These are phyloP conservation scores for Xylariaceae sp. DNA, from an alignment of 2,329 filamentous ascomycete species.

Conservation along the genomic window DNA sequence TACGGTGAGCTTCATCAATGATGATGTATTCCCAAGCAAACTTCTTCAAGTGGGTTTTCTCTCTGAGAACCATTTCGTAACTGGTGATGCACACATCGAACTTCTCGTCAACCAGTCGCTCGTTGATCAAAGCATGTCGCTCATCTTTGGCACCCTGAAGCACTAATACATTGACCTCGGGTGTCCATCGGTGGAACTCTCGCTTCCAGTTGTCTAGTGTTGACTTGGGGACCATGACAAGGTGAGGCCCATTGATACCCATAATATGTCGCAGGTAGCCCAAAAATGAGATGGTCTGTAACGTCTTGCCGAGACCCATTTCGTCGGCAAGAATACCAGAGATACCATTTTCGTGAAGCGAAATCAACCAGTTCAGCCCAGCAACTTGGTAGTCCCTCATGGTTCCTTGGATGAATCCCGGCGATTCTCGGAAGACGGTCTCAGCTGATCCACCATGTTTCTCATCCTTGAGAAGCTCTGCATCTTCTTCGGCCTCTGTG, in stretches of 20 bases:
- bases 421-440: constrained; percentile 91
- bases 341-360: constrained; percentile 96
- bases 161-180: constrained; percentile 90
- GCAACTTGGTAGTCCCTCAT: constrained; percentile 98
- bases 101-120: constrained; percentile 86
- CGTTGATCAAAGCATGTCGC: constrained; percentile 81
- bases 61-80: constrained; percentile 97
- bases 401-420: constrained; percentile 77
- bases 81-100: constrained; percentile 98
- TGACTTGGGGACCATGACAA: constrained; percentile 91
- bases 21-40: constrained; percentile 99
- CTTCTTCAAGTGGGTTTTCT: constrained; percentile 93
- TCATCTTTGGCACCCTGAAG: constrained; percentile 95
- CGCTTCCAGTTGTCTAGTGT: constrained; percentile 98
- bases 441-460: constrained; percentile 82
- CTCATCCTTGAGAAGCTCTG: constrained; percentile 82
- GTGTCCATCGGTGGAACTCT: constrained; percentile 91
- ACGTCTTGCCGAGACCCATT: constrained; percentile 96
- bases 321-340: constrained; percentile 97
- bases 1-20: constrained; percentile 95
- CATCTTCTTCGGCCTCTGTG: constrained; percentile 97
- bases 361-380: constrained; percentile 96
- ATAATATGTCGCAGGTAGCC: constrained; percentile 91
- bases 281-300: constrained; percentile 95
- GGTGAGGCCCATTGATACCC: constrained; percentile 84